Conservation (phyloP, 176 grass and related monocot genomes). For the Avena sativa region DNA sequence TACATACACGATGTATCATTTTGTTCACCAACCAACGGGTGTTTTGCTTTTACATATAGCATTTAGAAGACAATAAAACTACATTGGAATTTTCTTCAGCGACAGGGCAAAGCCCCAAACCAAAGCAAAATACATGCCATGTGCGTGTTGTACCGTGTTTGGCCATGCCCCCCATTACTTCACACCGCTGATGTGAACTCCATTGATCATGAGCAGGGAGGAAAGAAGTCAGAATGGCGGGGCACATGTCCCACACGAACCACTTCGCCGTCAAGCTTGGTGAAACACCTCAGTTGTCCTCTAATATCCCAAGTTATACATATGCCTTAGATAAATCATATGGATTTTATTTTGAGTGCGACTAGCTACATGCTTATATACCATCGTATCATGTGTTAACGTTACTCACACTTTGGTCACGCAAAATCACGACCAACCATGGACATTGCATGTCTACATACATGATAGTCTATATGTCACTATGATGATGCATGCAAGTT, state of each 20-base stretch:
- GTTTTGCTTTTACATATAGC: no score
- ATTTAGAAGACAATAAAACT: no score
- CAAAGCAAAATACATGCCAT: no score
- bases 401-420: neutral
- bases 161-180: no score
- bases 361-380: neutral
- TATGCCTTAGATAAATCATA: neutral
- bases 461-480: neutral
- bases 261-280: neutral
- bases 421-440: neutral
- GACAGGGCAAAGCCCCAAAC: no score
- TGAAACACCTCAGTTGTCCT: neutral
- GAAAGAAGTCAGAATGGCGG: neutral
- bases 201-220: neutral
- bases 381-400: neutral
- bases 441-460: neutral
- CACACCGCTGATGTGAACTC: no score
- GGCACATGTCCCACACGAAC: neutral
- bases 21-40: no score
- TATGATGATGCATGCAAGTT: neutral
- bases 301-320: neutral
- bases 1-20: no score
- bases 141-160: no score
- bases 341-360: neutral
- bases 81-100: no score